Evolutionary conservation across 2,329 filamentous ascomycete species (phyloP).

Genomic region (Hypoxylon sp.): DNA sequence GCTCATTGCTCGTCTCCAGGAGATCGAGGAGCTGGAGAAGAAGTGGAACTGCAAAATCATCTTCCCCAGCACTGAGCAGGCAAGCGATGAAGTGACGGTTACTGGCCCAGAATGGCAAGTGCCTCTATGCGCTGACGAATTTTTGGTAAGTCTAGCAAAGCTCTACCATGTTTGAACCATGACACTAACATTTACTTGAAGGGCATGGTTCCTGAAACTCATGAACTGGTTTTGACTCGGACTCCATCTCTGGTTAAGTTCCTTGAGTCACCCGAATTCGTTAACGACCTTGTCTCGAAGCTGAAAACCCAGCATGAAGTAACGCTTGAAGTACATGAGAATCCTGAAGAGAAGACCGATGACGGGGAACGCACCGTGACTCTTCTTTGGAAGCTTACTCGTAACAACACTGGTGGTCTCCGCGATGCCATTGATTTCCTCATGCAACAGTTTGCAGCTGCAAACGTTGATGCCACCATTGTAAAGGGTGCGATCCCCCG

Average conservation of each 20-base stretch:
- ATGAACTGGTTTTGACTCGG: constrained; percentile 87
- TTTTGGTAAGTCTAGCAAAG: constrained; percentile 72
- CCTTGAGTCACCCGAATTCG: constrained; percentile 84
- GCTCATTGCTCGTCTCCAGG: constrained; percentile 85
- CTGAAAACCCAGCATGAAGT: constrained; percentile 94
- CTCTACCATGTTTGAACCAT: neutral
- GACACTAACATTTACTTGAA: constrained; percentile 56
- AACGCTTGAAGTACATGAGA: constrained; percentile 80
- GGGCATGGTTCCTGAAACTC: constrained; percentile 97
- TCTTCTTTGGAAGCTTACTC: constrained; percentile 86
- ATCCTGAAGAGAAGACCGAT: constrained; percentile 69
- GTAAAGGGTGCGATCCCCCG: constrained; percentile 96
- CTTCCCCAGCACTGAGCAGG: constrained; percentile 97
- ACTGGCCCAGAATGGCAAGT: constrained; percentile 99
- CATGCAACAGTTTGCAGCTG: constrained; percentile 84
- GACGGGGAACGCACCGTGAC: constrained; percentile 70
- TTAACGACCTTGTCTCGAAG: constrained; percentile 82
- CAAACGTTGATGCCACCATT: constrained; percentile 87
- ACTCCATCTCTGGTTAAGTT: constrained; percentile 82
- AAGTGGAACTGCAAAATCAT: constrained; percentile 99
- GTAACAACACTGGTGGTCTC: constrained; percentile 95
- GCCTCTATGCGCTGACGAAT: constrained; percentile 94
- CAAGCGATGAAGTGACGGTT: constrained; percentile 94
- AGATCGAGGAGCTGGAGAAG: constrained; percentile 96
- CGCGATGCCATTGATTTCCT: constrained; percentile 97